A percentile compares a stretch with the other conserved stretches of the same genome.
Conservation (phyloP, 129 eudicot species). For the Calendula officinalis region DNA sequence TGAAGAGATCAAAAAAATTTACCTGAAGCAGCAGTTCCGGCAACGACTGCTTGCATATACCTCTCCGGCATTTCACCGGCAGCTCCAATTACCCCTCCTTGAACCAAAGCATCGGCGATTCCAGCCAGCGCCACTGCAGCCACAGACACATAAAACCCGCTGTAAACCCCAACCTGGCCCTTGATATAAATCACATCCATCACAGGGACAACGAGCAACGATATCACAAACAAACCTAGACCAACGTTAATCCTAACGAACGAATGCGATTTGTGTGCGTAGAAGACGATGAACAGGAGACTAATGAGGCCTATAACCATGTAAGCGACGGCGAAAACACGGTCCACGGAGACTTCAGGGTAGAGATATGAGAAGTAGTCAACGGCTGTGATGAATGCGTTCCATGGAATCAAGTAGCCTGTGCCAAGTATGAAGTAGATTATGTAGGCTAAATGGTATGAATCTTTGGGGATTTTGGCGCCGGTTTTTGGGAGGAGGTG, state of each 20-base stretch:
- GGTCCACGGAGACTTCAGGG: slow-evolving; percentile 79
- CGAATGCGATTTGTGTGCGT: slow-evolving; percentile 47
- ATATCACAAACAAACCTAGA: slow-evolving; percentile 48
- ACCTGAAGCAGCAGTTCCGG: slow-evolving; percentile 98
- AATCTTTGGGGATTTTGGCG: slow-evolving; percentile 50
- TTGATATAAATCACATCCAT: slow-evolving; percentile 63
- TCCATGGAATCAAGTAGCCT: slow-evolving; percentile 94
- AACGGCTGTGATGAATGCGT: slow-evolving; percentile 99
- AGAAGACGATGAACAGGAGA: slow-evolving; percentile 47
- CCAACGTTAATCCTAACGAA: slow-evolving; percentile 72
- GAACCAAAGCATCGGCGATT: slow-evolving; percentile 78
- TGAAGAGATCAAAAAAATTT: background rate
- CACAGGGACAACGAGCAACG: slow-evolving; percentile 65
- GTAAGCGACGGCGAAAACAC: slow-evolving; percentile 70
- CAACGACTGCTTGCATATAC: slow-evolving; percentile 91
- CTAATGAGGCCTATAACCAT: slow-evolving; percentile 57
- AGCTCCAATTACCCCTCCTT: slow-evolving; percentile 74
- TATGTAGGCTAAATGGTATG: slow-evolving; percentile 77
- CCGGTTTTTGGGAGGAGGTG: slow-evolving; percentile 35
- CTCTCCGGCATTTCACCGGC: slow-evolving; percentile 96
- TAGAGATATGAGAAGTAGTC: slow-evolving; percentile 89
- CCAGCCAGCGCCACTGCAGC: slow-evolving; percentile 62
- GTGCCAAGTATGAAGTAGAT: slow-evolving; percentile 86
- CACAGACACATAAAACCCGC: slow-evolving; percentile 67
- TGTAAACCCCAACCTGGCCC: slow-evolving; percentile 58